Evolutionary conservation across 164 flowering plant genomes (phyloP).

Genomic region (Berberis thunbergii): DNA sequence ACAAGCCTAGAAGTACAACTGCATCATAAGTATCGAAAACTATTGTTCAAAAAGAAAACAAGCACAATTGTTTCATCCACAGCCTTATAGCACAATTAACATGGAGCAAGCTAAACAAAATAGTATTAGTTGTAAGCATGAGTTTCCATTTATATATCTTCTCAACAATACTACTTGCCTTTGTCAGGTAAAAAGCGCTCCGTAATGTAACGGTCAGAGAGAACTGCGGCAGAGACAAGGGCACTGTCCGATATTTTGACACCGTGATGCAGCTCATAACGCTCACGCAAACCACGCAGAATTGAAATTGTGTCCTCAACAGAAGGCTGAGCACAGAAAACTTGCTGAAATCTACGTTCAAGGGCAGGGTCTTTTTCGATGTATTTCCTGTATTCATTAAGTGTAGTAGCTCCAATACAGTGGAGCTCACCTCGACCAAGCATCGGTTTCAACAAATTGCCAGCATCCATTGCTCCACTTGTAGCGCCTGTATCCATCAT

Average conservation of each 20-base stretch:
- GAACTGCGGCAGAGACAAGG: conserved; percentile 85
- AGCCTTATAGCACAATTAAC: too few species aligned
- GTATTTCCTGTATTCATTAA: conserved; percentile 87
- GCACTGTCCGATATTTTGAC: conserved; percentile 94
- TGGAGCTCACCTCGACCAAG: conserved; percentile 93
- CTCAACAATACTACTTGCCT: conserved; percentile 34
- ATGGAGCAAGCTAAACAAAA: too few species aligned
- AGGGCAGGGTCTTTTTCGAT: conserved; percentile 94
- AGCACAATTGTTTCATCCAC: too few species aligned
- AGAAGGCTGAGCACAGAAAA: conserved; percentile 81
- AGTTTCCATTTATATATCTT: not conserved
- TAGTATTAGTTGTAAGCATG: not conserved
- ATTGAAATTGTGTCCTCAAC: conserved; percentile 92
- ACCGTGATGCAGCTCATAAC: conserved; percentile 95
- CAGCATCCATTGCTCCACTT: conserved; percentile 98
- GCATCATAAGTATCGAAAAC: too few species aligned
- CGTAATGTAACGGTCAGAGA: conserved; percentile 80
- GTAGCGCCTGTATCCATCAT: conserved; percentile 44
- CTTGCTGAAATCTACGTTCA: conserved; percentile 94
- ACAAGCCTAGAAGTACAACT: too few species aligned
- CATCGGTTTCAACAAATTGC: conserved; percentile 94
- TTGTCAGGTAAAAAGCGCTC: conserved; percentile 94
- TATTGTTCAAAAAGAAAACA: too few species aligned
- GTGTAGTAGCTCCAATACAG: conserved; percentile 92
- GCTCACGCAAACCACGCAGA: conserved; percentile 87